A percentile compares a stretch with the other conserved stretches of the same genome.
These are phyloP conservation scores for Gossypium turneri DNA, from an alignment of 345 rosid genomes.

Conservation along the genomic window DNA sequence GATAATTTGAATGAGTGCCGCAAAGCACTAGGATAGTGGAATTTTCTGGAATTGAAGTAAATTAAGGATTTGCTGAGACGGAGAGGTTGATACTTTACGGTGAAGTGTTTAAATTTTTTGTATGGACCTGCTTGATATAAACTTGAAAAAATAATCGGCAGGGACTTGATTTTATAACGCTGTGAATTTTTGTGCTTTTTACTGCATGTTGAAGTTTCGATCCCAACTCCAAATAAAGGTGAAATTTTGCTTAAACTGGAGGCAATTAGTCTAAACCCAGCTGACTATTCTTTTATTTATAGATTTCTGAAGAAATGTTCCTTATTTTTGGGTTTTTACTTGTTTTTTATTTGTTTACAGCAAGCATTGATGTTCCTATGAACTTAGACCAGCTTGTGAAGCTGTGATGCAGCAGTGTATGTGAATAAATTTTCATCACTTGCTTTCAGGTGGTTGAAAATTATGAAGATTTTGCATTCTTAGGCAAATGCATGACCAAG, in stretches of 20 bases:
- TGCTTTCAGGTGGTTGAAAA: too few relatives aligned
- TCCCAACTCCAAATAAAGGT: conserved; percentile 33
- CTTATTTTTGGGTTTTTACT: too few relatives aligned
- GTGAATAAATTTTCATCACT: too few relatives aligned
- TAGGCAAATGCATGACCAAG: conserved; percentile 1
- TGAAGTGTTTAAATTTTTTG: too few relatives aligned
- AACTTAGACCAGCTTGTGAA: too few relatives aligned
- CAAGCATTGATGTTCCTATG: too few relatives aligned
- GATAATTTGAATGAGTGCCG: neutral
- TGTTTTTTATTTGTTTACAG: too few relatives aligned
- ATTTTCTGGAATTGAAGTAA: neutral
- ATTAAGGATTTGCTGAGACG: neutral
- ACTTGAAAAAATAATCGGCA: neutral
- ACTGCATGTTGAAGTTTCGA: conserved; percentile 51
- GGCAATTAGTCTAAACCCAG: conserved; percentile 45
- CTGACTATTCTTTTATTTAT: conserved; percentile 17
- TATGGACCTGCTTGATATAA: neutral
- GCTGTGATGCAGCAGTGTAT: too few relatives aligned
- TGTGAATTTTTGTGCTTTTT: conserved; percentile 1
- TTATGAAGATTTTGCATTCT: neutral
- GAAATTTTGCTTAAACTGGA: conserved; percentile 51
- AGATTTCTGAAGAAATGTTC: too few relatives aligned
- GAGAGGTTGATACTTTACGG: neutral
- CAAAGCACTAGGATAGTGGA: neutral
- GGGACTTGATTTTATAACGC: neutral